These are phyloP conservation scores for Fagus sylvatica DNA, from an alignment of 306 rosid species.

Conservation along the genomic window DNA sequence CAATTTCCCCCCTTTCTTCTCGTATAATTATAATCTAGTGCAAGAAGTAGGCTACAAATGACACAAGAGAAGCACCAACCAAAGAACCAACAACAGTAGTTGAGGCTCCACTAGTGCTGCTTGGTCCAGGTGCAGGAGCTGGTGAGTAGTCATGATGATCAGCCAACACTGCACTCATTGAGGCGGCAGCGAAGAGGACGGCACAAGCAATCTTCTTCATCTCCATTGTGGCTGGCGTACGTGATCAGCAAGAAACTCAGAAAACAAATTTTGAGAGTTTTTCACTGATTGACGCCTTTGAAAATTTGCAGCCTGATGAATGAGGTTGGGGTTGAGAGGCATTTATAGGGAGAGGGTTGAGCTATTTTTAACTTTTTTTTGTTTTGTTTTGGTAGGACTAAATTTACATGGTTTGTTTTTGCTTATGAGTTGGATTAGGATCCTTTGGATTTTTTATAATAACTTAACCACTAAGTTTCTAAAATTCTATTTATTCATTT, in stretches of 20 bases:
- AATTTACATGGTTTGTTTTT: neutral
- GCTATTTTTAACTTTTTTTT: neutral
- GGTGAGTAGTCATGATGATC: neutral
- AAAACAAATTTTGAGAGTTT: neutral
- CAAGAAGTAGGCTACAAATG: constrained; percentile 25
- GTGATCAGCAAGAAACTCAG: constrained; percentile 8
- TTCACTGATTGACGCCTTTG: constrained; percentile 15
- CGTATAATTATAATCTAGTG: neutral
- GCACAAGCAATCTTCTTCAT: constrained; percentile 35
- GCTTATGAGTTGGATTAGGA: neutral
- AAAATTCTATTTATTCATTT: too few species aligned
- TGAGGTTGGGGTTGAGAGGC: neutral
- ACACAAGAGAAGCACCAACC: constrained; percentile 31
- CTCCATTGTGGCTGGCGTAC: constrained; percentile 21
- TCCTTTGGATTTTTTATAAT: too few species aligned
- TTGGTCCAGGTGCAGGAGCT: constrained; percentile 19
- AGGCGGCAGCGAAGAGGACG: constrained; percentile 30
- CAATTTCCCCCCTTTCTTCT: neutral
- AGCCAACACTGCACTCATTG: constrained; percentile 24
- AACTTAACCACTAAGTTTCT: too few species aligned
- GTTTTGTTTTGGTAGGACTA: neutral
- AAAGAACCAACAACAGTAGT: constrained; percentile 25
- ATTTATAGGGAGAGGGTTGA: constrained; percentile 19
- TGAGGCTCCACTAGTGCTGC: constrained; percentile 10
- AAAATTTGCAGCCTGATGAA: constrained; percentile 7